These are phyloP conservation scores for Cajanus cajan DNA, from an alignment of 306 rosid genomes.

Conservation along the genomic window DNA sequence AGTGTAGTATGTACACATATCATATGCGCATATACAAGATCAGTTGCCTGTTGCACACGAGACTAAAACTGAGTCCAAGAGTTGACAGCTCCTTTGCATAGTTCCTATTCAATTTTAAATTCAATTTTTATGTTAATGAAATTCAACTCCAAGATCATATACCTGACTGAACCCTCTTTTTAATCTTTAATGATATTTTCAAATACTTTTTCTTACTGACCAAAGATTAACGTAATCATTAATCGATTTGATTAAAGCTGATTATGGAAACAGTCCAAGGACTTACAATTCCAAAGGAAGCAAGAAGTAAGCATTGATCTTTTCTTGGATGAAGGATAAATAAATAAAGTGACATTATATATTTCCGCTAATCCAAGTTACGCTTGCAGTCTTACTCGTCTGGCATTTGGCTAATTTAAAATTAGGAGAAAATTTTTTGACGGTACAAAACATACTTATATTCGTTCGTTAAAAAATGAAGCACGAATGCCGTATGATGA, in stretches of 20 bases:
- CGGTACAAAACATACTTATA: neutral
- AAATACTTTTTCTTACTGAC: neutral
- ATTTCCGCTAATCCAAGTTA: neutral
- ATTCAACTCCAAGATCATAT: no score
- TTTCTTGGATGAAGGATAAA: neutral
- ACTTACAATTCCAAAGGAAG: neutral
- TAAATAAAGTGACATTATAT: neutral
- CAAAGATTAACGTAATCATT: neutral
- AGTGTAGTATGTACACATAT: no score
- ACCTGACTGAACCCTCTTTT: no score
- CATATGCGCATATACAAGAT: no score
- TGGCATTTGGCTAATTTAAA: neutral
- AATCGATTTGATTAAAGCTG: neutral
- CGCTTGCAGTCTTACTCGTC: no score
- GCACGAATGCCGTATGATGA: neutral
- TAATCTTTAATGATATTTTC: no score
- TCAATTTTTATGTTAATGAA: no score
- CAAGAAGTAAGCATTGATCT: neutral
- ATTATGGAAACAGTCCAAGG: neutral
- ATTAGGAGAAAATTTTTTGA: neutral
- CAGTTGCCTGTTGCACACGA: neutral
- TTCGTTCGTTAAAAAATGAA: neutral
- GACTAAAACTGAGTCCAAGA: neutral
- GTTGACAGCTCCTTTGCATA: neutral
- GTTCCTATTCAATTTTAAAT: no score